Evolutionary conservation across 768 basidiomycete genomes (phyloP).

Genomic region (Boletus huronensis): DNA sequence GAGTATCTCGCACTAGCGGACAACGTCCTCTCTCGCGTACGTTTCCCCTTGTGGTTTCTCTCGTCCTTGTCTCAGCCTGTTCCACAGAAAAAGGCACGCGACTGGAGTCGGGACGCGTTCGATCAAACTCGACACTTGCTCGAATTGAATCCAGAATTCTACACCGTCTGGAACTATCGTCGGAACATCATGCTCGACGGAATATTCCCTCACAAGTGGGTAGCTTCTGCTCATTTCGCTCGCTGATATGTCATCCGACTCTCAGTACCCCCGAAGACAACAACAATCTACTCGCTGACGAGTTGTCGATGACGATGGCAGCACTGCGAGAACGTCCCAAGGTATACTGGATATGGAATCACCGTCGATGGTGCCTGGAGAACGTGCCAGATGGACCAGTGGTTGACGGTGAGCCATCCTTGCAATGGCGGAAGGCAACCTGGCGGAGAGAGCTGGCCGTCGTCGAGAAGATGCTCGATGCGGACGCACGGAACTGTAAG

Average conservation of each 20-base stretch:
- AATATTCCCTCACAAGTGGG: slow-evolving; percentile 65
- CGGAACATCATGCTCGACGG: slow-evolving; percentile 72
- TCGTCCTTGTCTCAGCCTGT: background rate
- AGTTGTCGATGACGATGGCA: slow-evolving; percentile 76
- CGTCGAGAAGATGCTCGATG: slow-evolving; percentile 90
- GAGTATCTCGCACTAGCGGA: slow-evolving; percentile 68
- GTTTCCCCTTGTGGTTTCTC: slow-evolving; percentile 17
- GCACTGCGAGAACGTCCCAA: slow-evolving; percentile 87
- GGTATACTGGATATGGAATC: slow-evolving; percentile 99
- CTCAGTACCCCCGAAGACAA: slow-evolving; percentile 57
- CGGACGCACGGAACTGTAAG: slow-evolving; percentile 91
- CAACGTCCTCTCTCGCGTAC: slow-evolving; percentile 61
- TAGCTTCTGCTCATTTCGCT: background rate
- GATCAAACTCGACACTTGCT: slow-evolving; percentile 74
- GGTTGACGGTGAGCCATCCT: slow-evolving; percentile 37
- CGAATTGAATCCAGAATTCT: slow-evolving; percentile 89
- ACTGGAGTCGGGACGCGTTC: slow-evolving; percentile 74
- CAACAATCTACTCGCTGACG: slow-evolving; percentile 62
- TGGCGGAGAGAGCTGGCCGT: slow-evolving; percentile 87
- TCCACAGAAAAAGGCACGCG: slow-evolving; percentile 61
- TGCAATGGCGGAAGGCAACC: slow-evolving; percentile 71
- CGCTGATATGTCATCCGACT: slow-evolving; percentile 12
- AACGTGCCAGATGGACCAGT: slow-evolving; percentile 75
- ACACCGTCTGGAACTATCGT: slow-evolving; percentile 95
- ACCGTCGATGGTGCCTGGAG: slow-evolving; percentile 92